Percentiles rank a stretch among this genome's conserved stretches.
phyloP scores from a whole-genome alignment of 805 yeast species.

The Komagataella pseudopastoris region DNA sequence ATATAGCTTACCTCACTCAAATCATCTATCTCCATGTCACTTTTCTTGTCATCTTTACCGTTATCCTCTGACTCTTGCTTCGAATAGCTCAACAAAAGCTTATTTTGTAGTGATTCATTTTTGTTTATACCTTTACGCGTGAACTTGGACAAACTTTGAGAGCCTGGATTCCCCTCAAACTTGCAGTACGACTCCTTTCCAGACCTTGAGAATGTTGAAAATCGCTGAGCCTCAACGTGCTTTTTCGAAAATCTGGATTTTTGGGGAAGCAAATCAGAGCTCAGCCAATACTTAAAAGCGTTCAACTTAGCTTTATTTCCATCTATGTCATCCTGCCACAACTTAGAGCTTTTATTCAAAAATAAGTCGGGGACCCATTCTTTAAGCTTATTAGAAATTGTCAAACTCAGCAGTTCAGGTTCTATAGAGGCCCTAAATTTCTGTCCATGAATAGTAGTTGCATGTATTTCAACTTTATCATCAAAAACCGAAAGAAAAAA shows the following conservation, averaged over 20 bases:
- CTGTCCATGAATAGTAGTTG: background rate
- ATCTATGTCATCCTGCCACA: background rate
- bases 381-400: background rate
- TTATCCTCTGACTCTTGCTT: background rate
- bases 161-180: background rate
- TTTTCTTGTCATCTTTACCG: background rate
- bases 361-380: background rate
- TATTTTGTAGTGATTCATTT: background rate
- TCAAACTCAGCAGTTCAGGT: background rate
- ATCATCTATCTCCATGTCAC: background rate
- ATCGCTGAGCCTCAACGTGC: background rate
- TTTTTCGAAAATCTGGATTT: background rate
- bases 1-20: background rate
- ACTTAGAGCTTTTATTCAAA: background rate
- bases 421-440: background rate
- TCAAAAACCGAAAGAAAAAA: background rate
- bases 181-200: background rate
- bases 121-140: background rate
- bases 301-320: background rate
- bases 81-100: background rate
- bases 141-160: background rate
- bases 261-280: background rate
- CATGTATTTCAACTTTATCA: background rate
- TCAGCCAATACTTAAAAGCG: background rate
- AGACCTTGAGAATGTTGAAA: background rate